Evolutionary conservation across 495 filamentous ascomycete species (phyloP).

Genomic region (Monascus purpureus): DNA sequence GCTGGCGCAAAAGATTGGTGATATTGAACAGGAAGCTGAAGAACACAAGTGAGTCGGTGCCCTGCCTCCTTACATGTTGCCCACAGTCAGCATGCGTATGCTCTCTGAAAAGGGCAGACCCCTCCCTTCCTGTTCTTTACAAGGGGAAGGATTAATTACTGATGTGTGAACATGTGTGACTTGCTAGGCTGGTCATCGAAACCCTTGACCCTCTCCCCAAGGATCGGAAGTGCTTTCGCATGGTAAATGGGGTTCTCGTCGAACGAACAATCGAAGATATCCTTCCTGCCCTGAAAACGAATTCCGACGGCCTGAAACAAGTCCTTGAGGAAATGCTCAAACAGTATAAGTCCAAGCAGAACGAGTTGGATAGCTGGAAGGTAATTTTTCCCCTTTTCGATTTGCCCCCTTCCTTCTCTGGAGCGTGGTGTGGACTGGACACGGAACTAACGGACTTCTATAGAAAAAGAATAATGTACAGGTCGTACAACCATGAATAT

Average conservation of each 20-base stretch:
- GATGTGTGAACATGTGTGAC: background rate
- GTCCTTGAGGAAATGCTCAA: constrained; percentile 93
- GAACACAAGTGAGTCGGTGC: constrained; percentile 75
- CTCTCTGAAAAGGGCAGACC: too few species aligned
- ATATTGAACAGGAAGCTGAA: constrained; percentile 91
- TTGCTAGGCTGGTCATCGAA: constrained; percentile 77
- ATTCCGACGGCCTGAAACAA: constrained; percentile 86
- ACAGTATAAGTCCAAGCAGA: constrained; percentile 90
- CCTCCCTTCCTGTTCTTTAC: too few species aligned
- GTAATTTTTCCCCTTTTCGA: constrained; percentile 32
- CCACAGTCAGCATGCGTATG: too few species aligned
- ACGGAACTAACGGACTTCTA: constrained; percentile 2
- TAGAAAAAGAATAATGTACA: constrained; percentile 99
- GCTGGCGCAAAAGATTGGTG: constrained; percentile 88
- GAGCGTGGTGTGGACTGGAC: constrained; percentile 4
- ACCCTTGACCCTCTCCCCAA: constrained; percentile 70
- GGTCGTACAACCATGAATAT: constrained; percentile 64
- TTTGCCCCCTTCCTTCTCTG: constrained; percentile 2
- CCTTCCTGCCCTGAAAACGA: constrained; percentile 80
- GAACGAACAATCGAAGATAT: constrained; percentile 91
- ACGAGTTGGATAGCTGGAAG: constrained; percentile 98
- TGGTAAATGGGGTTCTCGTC: constrained; percentile 94
- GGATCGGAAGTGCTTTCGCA: constrained; percentile 93
- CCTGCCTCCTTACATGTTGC: too few species aligned
- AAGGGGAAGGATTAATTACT: constrained; percentile 7